Evolutionary conservation across 108 stramenopile genomes (phyloP).

Genomic region (Cylindrotheca fusiformis): DNA sequence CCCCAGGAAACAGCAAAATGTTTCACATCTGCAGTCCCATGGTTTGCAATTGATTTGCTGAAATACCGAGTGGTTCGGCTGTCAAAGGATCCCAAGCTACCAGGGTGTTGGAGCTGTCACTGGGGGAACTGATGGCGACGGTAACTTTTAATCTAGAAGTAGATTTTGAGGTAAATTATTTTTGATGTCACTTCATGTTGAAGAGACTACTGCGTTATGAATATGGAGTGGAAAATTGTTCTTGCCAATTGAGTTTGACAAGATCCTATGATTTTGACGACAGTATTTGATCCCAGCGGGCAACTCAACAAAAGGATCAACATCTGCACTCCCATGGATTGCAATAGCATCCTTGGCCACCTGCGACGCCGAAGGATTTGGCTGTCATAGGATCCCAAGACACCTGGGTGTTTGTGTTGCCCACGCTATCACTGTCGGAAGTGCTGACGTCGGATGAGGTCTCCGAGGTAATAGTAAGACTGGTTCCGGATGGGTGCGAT

Average conservation of each 20-base stretch:
- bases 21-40: not conserved
- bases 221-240: too few relatives aligned
- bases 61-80: not conserved
- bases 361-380: not conserved
- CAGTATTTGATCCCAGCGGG: too few relatives aligned
- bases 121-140: not conserved
- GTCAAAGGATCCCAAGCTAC: not conserved
- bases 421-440: not conserved
- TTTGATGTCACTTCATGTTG: too few relatives aligned
- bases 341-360: not conserved
- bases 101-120: not conserved
- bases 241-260: too few relatives aligned
- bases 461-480: not conserved
- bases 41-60: not conserved
- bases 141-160: not conserved
- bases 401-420: not conserved
- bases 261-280: too few relatives aligned
- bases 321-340: conserved; percentile 1
- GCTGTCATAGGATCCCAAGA: not conserved
- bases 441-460: not conserved
- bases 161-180: too few relatives aligned
- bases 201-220: too few relatives aligned
- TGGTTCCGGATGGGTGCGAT: not conserved
- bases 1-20: too few relatives aligned
- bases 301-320: too few relatives aligned